Percentiles rank a stretch among this genome's conserved stretches.
These are phyloP conservation scores for Neonectria hederae DNA, from an alignment of 2,329 filamentous ascomycete species.

Conservation along the genomic window DNA sequence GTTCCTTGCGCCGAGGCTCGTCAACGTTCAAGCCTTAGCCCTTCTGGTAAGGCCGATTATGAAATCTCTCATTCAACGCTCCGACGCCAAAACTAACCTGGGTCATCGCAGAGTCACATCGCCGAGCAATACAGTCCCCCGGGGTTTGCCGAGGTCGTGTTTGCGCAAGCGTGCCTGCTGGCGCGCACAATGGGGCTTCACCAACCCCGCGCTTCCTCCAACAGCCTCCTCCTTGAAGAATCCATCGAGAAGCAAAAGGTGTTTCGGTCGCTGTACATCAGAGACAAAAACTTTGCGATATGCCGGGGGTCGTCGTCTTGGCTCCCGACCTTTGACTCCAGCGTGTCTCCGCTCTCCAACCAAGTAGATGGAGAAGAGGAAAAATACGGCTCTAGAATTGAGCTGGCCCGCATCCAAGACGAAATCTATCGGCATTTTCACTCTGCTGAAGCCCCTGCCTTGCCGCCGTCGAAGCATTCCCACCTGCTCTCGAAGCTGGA, in stretches of 20 bases:
- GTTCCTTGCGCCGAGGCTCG: conserved; percentile 38
- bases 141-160: conserved; percentile 37
- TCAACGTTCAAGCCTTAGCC: conserved; percentile 41
- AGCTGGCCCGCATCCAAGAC: conserved; percentile 38
- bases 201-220: conserved; percentile 28
- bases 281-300: conserved; percentile 38
- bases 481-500: conserved; percentile 28
- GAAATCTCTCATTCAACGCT: neutral
- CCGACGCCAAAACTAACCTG: neutral
- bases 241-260: conserved; percentile 35
- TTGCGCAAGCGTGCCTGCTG: conserved; percentile 40
- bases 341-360: neutral
- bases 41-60: conserved; percentile 32
- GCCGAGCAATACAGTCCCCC: conserved; percentile 41
- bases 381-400: conserved; percentile 28
- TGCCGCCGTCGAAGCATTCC: conserved; percentile 6
- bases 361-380: conserved; percentile 13
- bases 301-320: conserved; percentile 35
- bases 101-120: conserved; percentile 33
- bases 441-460: conserved; percentile 21
- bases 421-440: conserved; percentile 35
- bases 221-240: conserved; percentile 17
- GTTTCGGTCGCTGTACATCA: conserved; percentile 39
- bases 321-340: conserved; percentile 33
- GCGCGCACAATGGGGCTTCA: conserved; percentile 42